Base-by-base conservation (phyloP, 129 eudicot genomes). In the Centaurea solstitialis region DNA sequence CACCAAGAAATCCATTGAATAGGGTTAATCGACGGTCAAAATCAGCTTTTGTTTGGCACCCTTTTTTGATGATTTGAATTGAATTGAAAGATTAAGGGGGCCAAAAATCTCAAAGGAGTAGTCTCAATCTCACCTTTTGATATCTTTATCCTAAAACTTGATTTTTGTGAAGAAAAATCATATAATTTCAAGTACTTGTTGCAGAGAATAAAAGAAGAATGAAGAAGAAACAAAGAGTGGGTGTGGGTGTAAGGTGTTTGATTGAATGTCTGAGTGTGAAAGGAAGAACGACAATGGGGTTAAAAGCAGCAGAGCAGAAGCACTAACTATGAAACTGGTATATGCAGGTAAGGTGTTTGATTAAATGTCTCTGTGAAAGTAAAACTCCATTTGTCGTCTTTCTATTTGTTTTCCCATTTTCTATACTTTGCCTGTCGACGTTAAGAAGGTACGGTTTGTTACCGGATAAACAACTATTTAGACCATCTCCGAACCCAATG, bases 331-430 rank as follows among this genome's bases (percentile, higher is more conserved):
- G 1, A 61, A 37, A 72, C 26, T 45, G 33, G 22, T n/a, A 13
- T n/a, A 73, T 81, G 80, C 80, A 81, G 85, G 39, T 50, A 81
- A 81, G 38, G 33, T 81, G 80, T 67, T 74, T 74, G 80, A 81
- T 81, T 28, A 3, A 47, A 68, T 50, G 85, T 24, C 62, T 75
- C 35, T 68, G 66, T 30, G 69, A 77, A 77, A 77, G 37, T 59
- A 38, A 26, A 39, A 9, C 20, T 9, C 18, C 70, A 53, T 69
- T 82, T 57, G 77, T 76, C 83, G 50, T 79, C 6, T 70, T 26
- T 79, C 38, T 18, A 57, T 50, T n/a, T 50, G 24, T 18, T 39
- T 76, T 76, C 64, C 35, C 20, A 11, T 70, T 82, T 82, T n/a
- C n/a, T n/a, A n/a, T n/a, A n/a, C n/a, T n/a, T n/a, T n/a, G n/a